Evolutionary conservation across 2,329 filamentous ascomycete genomes (phyloP).

Genomic region (Aspergillus terreus): DNA sequence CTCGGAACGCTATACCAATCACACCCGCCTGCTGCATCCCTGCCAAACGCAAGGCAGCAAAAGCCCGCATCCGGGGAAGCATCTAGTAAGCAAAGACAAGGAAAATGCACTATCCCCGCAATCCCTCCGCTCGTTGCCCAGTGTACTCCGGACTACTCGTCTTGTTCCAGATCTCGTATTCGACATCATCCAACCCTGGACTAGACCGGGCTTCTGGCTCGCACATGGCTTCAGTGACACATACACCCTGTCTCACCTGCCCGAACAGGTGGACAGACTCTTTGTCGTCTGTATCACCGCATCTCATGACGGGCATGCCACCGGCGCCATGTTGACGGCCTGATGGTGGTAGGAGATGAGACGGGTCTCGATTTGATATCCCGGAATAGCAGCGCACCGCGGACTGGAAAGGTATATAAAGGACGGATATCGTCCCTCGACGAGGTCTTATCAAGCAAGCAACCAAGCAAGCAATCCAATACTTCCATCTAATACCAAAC

Average conservation of each 20-base stretch:
- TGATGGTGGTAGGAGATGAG: no score
- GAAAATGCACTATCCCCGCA: background rate
- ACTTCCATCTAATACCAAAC: background rate
- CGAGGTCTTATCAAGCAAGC: no score
- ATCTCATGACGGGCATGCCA: no score
- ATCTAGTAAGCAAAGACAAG: background rate
- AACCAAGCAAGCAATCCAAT: background rate
- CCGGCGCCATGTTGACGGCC: no score
- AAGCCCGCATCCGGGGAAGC: background rate
- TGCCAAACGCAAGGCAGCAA: background rate
- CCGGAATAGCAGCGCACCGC: no score
- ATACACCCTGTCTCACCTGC: background rate
- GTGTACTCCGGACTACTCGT: conserved; percentile 1
- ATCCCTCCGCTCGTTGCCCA: background rate
- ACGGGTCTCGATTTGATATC: no score
- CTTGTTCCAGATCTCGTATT: conserved; percentile 27
- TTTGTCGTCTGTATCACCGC: no score
- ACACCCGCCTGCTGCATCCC: background rate
- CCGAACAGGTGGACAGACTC: no score
- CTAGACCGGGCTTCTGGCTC: background rate
- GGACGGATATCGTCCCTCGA: no score
- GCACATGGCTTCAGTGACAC: background rate
- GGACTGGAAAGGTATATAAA: no score
- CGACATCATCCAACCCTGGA: conserved; percentile 2
- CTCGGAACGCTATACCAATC: background rate